These are phyloP conservation scores for Chiua sp. DNA, from an alignment of 1,284 basidiomycete species.

Conservation along the genomic window DNA sequence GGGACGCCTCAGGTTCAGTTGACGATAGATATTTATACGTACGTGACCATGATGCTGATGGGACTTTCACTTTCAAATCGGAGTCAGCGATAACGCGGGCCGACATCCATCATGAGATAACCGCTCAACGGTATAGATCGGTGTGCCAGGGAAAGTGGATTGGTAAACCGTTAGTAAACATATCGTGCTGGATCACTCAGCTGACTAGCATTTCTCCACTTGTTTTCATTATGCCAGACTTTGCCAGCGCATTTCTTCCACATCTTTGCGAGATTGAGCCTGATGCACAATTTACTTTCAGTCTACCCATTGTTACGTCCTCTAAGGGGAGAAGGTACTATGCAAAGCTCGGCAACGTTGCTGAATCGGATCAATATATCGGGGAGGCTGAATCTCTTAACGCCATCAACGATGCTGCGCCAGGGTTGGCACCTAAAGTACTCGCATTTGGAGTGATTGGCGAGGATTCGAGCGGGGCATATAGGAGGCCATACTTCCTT, in stretches of 20 bases:
- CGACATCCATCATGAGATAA: too few species aligned
- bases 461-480: constrained; percentile 34
- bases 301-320: constrained; percentile 56
- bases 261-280: constrained; percentile 57
- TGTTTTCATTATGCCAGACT: constrained; percentile 23
- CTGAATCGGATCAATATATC: constrained; percentile 65
- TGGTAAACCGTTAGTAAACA: neutral
- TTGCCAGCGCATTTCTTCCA: constrained; percentile 43
- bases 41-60: too few species aligned
- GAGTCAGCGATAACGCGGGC: too few species aligned
- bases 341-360: constrained; percentile 58
- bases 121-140: too few species aligned
- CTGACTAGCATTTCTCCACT: neutral
- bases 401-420: constrained; percentile 66
- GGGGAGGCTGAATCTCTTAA: constrained; percentile 79
- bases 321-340: constrained; percentile 64
- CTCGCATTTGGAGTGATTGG: constrained; percentile 55
- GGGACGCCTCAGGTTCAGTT: too few species aligned
- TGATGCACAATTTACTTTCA: constrained; percentile 49
- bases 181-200: neutral
- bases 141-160: too few species aligned
- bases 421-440: constrained; percentile 70
- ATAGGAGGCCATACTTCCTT: constrained; percentile 67
- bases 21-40: too few species aligned
- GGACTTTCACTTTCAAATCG: too few species aligned